Evolutionary conservation across 2,329 filamentous ascomycete genomes (phyloP), one percentile per base, ranked within the genome.

Genomic region (Cladosporium sp.): DNA sequence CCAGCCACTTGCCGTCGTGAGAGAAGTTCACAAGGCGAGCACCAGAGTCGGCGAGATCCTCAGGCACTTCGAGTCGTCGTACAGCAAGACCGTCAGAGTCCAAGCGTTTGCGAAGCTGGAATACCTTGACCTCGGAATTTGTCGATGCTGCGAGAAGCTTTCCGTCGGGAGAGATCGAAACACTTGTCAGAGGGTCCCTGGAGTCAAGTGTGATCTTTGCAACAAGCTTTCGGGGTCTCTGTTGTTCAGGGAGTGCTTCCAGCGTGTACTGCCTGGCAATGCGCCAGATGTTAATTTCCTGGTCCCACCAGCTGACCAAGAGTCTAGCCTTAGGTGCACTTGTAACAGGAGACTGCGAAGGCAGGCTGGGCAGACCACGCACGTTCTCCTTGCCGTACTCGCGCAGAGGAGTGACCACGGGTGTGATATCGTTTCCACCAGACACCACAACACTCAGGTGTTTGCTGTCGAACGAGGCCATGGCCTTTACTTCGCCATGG

Each of bases 401-500:
- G 73, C 85, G 88, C 32, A 99, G 83, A 5, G 95, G 95, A 18
- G 94, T 82, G 48, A 97, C 86, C 51, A 96, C 86, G 0, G 93
- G 92, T 58, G 88, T 88, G 3, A 93, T 90, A 78, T 98, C 95
- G 32, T 78, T 82, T 91, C 93, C 95, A 86, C 95, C 95, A 68
- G 94, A 96, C 18, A 96, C 91, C 13, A 97, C 84, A 64, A 98
- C 88, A 73, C 92, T 98, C 74, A 97, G 86, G 58, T 88, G 88
- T 59, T 86, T 88, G 61, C 89, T 89, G 77, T 99, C 95, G 69
- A 94, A 98, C 0, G 91, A 89, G 36, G 93, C 91, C 87, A 98
- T 91, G 1, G 92, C 87, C 81, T 98, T 98, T 73, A 98, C 93
- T 80, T 99, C 95, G 77, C 98, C 93, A 54, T 90, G 88, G 75